Evolutionary conservation across 257 asterid genomes (phyloP), one percentile per base, ranked within the genome.

Genomic region (Euphrasia confusa): DNA sequence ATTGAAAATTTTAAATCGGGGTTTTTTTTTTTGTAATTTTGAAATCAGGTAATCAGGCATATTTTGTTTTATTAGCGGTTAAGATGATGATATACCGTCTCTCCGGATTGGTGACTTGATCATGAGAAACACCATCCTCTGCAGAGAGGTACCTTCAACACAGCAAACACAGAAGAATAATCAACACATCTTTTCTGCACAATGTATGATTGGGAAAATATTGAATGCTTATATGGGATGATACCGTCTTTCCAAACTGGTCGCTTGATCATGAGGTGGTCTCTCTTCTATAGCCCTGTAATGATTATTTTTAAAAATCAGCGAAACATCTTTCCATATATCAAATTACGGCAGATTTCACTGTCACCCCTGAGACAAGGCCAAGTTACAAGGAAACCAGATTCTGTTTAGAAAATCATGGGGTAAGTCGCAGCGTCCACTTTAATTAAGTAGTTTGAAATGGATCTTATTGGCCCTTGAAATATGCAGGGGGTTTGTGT

Each of bases 221-320:
- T 28, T 58, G 35, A 49, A 45, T 10, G 33, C 11, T 32, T 21
- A 60, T 2, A 14, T 26, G 28, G 21, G 67, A 47, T 52, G 68
- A 35, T 71, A 57, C 61, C 65, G 64, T 54, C 64, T 77, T 56
- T 54, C 76, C 64, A 65, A 65, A 61, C 57, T 61, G 32, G 71
- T 59, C 61, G 42, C 61, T 58, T 66, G 80, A 60, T 61, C 64
- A 45, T 18, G 75, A 28, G 24, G 63, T 10, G 61, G 21, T 63
- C 67, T 26, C 35, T 24, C 77, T 55, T 75, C 78, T 61, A 42
- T 28, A 24, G 71, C 14, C 60, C 73, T 62, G 65, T 70, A 70
- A 56, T 79, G 76, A 80, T 49, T 13, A 40, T 64, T 33, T 64
- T 33, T 61, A 47, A 61, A 57, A 54, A 49, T 48, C 67, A 69